phyloP scores from a whole-genome alignment of 345 rosid genomes.

The Linum trigynum region DNA sequence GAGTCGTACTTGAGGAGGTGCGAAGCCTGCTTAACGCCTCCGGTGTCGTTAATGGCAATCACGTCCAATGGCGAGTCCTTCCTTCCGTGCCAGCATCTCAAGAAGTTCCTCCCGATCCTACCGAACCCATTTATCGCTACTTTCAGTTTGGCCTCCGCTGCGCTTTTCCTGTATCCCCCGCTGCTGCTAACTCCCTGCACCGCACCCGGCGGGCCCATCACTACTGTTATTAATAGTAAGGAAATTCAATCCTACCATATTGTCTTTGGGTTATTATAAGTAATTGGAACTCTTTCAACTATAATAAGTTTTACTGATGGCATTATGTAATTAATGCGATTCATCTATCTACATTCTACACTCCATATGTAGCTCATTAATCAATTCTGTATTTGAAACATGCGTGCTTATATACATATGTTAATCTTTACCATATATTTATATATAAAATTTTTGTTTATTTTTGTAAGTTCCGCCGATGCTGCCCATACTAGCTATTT shows the following conservation, averaged over 20 bases:
- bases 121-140: slow-evolving; percentile 94
- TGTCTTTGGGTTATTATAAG: background rate
- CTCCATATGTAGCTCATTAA: no score
- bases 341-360: no score
- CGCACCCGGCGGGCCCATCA: no score
- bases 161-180: slow-evolving; percentile 65
- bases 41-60: slow-evolving; percentile 85
- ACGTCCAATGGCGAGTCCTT: slow-evolving; percentile 84
- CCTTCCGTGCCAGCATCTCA: slow-evolving; percentile 96
- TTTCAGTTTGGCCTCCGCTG: slow-evolving; percentile 68
- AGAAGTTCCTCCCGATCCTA: slow-evolving; percentile 88
- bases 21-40: slow-evolving; percentile 92
- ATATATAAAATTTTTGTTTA: no score
- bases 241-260: background rate
- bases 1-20: slow-evolving; percentile 98
- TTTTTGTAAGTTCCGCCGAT: no score
- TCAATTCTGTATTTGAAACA: no score
- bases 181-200: slow-evolving; percentile 39
- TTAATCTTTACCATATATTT: no score
- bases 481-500: no score
- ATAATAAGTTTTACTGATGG: no score
- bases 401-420: no score
- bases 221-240: background rate
- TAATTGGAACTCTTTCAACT: no score
- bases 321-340: no score